Evolutionary conservation across 2,329 filamentous ascomycete genomes (phyloP).

Genomic region (Nothopassalora personata): DNA sequence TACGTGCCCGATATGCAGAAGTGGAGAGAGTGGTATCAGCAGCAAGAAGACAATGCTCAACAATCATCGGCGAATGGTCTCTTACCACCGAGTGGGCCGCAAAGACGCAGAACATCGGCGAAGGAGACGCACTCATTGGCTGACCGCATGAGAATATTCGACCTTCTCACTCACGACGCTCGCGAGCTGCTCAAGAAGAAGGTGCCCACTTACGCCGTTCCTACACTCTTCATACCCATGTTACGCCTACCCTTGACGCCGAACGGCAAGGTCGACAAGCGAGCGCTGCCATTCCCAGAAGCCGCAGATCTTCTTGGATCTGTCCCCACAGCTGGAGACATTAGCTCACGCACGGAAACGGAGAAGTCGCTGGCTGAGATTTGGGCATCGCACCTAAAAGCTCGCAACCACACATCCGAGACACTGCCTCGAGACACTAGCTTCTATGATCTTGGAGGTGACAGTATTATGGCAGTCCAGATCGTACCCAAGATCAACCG

Average conservation of each 20-base stretch:
- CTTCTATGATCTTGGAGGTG: conserved; percentile 78
- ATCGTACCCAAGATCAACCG: conserved; percentile 67
- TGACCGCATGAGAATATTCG: conserved; percentile 53
- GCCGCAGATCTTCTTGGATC: conserved; percentile 59
- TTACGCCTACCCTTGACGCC: conserved; percentile 71
- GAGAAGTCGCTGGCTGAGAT: conserved; percentile 64
- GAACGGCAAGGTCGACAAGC: conserved; percentile 80
- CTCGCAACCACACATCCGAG: conserved; percentile 54
- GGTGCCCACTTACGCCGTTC: conserved; percentile 69
- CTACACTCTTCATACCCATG: conserved; percentile 67
- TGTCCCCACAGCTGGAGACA: conserved; percentile 40
- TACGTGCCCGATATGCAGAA: conserved; percentile 74
- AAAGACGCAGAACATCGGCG: conserved; percentile 24
- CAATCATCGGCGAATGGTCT: conserved; percentile 8
- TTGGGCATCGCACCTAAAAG: conserved; percentile 67
- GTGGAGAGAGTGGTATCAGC: conserved; percentile 65
- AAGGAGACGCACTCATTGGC: conserved; percentile 29
- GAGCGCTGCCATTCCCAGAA: conserved; percentile 75
- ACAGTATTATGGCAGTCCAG: conserved; percentile 75
- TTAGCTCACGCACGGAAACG: conserved; percentile 50
- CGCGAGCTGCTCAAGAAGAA: conserved; percentile 66
- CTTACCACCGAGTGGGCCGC: conserved; percentile 12
- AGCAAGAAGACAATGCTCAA: conserved; percentile 27
- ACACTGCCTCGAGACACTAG: conserved; percentile 58
- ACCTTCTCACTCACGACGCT: conserved; percentile 54